Conservation (phyloP, 371 early-diverging fungal genomes). For the Batkoa obscura region DNA sequence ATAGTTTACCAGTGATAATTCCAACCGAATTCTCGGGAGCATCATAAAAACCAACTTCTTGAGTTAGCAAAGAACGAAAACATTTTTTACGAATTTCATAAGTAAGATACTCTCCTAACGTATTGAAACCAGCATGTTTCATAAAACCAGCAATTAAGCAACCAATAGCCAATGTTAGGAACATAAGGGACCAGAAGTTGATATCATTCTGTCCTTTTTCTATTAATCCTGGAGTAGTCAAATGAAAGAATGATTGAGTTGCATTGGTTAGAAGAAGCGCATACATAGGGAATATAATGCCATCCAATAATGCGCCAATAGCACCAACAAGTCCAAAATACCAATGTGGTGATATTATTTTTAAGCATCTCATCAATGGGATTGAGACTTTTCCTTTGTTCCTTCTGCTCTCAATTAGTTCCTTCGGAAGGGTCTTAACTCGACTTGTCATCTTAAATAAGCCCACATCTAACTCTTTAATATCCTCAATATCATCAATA, state of each 20-base stretch:
- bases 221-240: background rate
- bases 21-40: slow-evolving; percentile 61
- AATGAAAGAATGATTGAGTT: slow-evolving; percentile 3
- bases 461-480: background rate
- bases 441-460: background rate
- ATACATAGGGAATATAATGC: slow-evolving; percentile 21
- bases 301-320: slow-evolving; percentile 13
- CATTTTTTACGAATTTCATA: slow-evolving; percentile 26
- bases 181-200: slow-evolving; percentile 35
- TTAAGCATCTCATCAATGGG: background rate
- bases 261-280: slow-evolving; percentile 14
- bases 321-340: slow-evolving; percentile 15
- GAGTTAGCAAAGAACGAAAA: slow-evolving; percentile 39
- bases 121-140: slow-evolving; percentile 18
- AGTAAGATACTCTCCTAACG: slow-evolving; percentile 29
- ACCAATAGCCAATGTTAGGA: slow-evolving; percentile 31
- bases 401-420: background rate
- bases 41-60: slow-evolving; percentile 81
- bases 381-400: background rate
- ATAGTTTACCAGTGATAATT: slow-evolving; percentile 58
- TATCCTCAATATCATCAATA: background rate
- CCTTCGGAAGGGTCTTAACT: background rate
- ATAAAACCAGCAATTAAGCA: slow-evolving; percentile 25
- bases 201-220: slow-evolving; percentile 10
- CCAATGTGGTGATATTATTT: slow-evolving; percentile 17